Percentiles rank a stretch among this genome's conserved stretches.
These are phyloP conservation scores for Sicyos edulis DNA, from an alignment of 306 rosid species.

Conservation along the genomic window DNA sequence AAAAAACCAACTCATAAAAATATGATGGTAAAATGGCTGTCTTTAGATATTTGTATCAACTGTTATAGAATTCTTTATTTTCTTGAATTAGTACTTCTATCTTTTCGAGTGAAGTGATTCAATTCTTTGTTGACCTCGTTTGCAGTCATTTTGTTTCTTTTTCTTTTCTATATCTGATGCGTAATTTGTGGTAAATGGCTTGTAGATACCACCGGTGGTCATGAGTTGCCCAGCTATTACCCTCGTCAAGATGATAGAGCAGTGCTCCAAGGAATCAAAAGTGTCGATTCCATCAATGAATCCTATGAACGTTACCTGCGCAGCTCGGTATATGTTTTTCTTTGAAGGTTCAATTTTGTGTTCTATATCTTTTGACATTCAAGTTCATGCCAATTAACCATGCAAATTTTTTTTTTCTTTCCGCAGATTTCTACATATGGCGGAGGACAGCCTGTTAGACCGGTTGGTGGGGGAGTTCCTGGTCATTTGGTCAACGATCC, in stretches of 20 bases:
- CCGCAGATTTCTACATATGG: constrained; percentile 73
- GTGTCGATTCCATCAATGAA: constrained; percentile 87
- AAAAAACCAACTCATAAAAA: background rate
- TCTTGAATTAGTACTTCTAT: background rate
- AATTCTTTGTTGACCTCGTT: background rate
- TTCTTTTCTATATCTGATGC: constrained; percentile 25
- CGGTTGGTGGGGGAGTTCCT: constrained; percentile 51
- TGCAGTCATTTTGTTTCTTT: background rate
- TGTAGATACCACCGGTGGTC: constrained; percentile 62
- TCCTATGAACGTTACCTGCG: constrained; percentile 91
- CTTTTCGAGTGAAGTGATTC: background rate
- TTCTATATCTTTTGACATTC: constrained; percentile 10
- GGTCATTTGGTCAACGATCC: constrained; percentile 59
- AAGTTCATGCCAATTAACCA: constrained; percentile 22
- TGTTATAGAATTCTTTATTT: background rate
- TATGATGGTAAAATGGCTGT: background rate
- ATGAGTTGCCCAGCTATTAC: constrained; percentile 59
- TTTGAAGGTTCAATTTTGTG: constrained; percentile 23
- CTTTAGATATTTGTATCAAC: background rate
- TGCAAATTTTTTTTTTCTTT: constrained; percentile 22
- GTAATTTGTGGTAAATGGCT: constrained; percentile 22
- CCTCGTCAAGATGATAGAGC: constrained; percentile 78
- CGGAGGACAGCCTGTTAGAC: constrained; percentile 67
- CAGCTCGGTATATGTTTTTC: constrained; percentile 55
- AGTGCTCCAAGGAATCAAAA: constrained; percentile 62